Base-by-base conservation (phyloP, 2,329 filamentous ascomycete genomes). In the Colletotrichum higginsianum region DNA sequence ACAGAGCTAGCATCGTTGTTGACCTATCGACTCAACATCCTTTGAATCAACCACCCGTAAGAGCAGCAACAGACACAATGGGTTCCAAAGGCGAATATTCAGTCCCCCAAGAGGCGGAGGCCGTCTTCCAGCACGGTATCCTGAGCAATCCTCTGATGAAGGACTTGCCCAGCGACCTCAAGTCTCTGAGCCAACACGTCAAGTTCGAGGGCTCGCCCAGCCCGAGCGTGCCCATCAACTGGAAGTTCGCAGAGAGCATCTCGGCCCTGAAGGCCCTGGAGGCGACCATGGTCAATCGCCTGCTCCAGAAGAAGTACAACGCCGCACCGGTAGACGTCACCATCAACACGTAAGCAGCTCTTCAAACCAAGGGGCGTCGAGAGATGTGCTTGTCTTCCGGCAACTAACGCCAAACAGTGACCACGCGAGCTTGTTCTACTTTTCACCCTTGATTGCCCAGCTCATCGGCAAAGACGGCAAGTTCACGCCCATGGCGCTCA, bases 241-340 rank as follows among this genome's bases (percentile, higher is more conserved):
- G 88, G 87, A 81, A 87, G 2, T 87, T 88, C 61, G 86, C 87
- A 2, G 87, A 89, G 75, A 87, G 85, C 57, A 83, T 87, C 1
- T 82, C 86, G 0, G 79, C 85, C 1, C 73, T 88, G 38, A 88
- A 87, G 75, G 86, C 79, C 1, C 77, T 86, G 21, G 86, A 88
- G 74, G 86, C 85, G 11, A 80, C 82, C 0, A 79, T 87, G 73
- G 73, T 87, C 38, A 84, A 83, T 58, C 79, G 80, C 0, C 76
- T 88, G 12, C 65, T 88, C 9, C 80, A 81, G 60, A 78, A 79
- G n/a, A 87, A 87, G 71, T 88, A 88, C 71, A 77, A 77, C 0
- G 35, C 82, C 4, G 77, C 80, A 16, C 80, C 84, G 0, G 76
- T 80, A 21, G 78, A 82, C 23, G 78, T 85, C 8, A 78, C 80